phyloP scores from a whole-genome alignment of 192 early-diverging fungal species.

The Entomortierella lignicola region DNA sequence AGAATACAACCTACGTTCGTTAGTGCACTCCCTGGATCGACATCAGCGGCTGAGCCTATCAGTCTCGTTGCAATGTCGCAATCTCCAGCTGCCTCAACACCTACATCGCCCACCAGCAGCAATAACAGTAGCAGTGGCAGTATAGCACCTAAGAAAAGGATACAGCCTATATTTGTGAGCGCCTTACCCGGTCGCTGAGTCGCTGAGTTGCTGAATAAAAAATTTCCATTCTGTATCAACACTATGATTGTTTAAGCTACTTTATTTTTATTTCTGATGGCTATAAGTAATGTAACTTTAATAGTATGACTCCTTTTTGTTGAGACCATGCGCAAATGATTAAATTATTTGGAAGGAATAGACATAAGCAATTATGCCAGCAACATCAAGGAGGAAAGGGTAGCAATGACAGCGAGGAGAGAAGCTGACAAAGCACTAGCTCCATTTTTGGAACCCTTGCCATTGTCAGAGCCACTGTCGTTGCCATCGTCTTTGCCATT shows the following conservation, averaged over 20 bases:
- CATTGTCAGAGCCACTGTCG: constrained; percentile 1
- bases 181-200: constrained; percentile 35
- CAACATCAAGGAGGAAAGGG: constrained; percentile 31
- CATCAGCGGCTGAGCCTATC: not conserved
- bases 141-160: constrained; percentile 40
- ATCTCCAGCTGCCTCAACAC: not conserved
- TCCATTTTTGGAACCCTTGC: constrained; percentile 18
- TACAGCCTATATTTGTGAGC: constrained; percentile 47
- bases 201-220: not conserved
- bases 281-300: too few relatives aligned
- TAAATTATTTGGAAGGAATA: constrained; percentile 31
- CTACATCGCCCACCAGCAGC: not conserved
- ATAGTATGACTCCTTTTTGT: too few relatives aligned
- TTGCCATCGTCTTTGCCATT: constrained; percentile 18
- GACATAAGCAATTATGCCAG: constrained; percentile 36
- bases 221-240: too few relatives aligned
- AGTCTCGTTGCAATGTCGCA: not conserved
- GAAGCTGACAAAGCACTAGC: constrained; percentile 9
- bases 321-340: constrained; percentile 18
- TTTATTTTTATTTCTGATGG: not conserved
- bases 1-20: constrained; percentile 36
- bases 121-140: not conserved
- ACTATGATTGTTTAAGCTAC: not conserved
- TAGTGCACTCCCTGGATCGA: constrained; percentile 21
- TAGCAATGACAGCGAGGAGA: constrained; percentile 10